Conservation (phyloP, 2,329 filamentous ascomycete genomes). For the Aspergillus ochraceus region DNA sequence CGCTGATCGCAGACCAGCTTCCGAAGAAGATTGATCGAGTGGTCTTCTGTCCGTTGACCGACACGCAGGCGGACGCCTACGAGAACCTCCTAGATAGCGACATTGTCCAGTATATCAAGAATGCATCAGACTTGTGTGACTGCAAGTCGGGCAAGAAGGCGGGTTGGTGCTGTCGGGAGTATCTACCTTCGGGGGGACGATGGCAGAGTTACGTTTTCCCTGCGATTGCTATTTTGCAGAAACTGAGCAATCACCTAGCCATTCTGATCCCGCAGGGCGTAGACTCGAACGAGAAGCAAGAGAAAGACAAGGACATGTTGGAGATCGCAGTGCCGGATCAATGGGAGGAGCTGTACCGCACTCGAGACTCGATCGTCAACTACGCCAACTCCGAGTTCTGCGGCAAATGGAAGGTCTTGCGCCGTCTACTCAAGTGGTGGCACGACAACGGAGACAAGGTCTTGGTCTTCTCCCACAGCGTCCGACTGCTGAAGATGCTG, state of each 20-base stretch:
- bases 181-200: slow-evolving; percentile 60
- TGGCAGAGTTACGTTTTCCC: slow-evolving; percentile 85
- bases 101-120: slow-evolving; percentile 67
- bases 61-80: slow-evolving; percentile 79
- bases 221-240: slow-evolving; percentile 76
- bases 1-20: slow-evolving; percentile 84
- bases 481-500: slow-evolving; percentile 79
- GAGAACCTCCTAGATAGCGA: slow-evolving; percentile 75
- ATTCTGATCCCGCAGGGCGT: slow-evolving; percentile 71
- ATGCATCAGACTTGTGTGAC: slow-evolving; percentile 65
- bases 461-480: slow-evolving; percentile 90
- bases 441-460: slow-evolving; percentile 89
- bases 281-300: slow-evolving; percentile 70
- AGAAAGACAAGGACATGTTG: slow-evolving; percentile 73
- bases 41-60: slow-evolving; percentile 89
- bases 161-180: slow-evolving; percentile 76
- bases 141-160: slow-evolving; percentile 69
- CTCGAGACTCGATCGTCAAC: slow-evolving; percentile 75
- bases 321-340: slow-evolving; percentile 70
- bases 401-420: slow-evolving; percentile 93
- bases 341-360: slow-evolving; percentile 72
- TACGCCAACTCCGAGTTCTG: slow-evolving; percentile 88
- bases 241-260: slow-evolving; percentile 89
- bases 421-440: slow-evolving; percentile 86
- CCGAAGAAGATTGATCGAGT: slow-evolving; percentile 94